Evolutionary conservation across 169 alveolate species (phyloP).

Genomic region (Plasmodium gonderi): DNA sequence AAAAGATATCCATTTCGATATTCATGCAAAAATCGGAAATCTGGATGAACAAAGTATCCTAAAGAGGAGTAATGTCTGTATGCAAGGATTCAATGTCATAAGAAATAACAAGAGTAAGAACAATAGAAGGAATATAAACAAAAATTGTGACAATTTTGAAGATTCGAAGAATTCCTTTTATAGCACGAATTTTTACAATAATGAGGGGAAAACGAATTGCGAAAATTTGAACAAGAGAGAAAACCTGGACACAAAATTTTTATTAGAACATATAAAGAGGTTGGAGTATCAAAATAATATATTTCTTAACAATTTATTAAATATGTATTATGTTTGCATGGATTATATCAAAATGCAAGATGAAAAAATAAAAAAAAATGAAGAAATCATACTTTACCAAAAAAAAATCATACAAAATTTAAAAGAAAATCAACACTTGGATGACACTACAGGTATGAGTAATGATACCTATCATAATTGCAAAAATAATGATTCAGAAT

Average conservation of each 20-base stretch:
- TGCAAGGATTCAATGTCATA: no score
- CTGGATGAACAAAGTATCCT: neutral
- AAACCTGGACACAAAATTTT: conserved; percentile 17
- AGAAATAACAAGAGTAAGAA: neutral
- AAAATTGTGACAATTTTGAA: neutral
- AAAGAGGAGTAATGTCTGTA: neutral
- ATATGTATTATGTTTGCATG: conserved; percentile 69
- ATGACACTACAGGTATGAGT: conserved; percentile 29
- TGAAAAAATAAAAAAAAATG: conserved; percentile 69
- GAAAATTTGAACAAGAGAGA: neutral
- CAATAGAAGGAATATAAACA: neutral
- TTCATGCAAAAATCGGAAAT: neutral
- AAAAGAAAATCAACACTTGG: conserved; percentile 5
- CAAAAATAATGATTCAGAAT: neutral
- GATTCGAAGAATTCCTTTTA: neutral
- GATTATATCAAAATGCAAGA: conserved; percentile 74
- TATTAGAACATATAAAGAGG: conserved; percentile 66
- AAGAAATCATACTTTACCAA: conserved; percentile 34
- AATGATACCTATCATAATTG: neutral
- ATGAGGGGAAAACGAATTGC: neutral
- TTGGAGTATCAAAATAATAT: conserved; percentile 68
- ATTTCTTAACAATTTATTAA: conserved; percentile 62
- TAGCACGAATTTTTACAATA: no score
- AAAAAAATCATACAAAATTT: conserved; percentile 32
- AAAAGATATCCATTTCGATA: conserved; percentile 56